These are phyloP conservation scores for Globisporangium camurandrum DNA, from an alignment of 352 stramenopile species.

Conservation along the genomic window DNA sequence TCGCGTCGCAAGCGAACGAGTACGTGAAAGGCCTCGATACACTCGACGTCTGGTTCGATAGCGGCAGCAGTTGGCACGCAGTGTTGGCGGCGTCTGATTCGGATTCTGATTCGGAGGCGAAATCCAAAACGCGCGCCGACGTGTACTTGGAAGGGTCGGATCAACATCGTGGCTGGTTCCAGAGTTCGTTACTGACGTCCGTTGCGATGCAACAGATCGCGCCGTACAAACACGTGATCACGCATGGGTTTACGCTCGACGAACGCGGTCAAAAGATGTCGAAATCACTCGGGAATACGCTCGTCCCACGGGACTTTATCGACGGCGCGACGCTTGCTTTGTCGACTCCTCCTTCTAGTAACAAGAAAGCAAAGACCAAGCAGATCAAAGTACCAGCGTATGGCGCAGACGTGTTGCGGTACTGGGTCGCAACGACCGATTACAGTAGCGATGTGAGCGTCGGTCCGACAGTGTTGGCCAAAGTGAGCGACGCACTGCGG, in stretches of 20 bases:
- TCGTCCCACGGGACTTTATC: constrained; percentile 94
- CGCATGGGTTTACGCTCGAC: constrained; percentile 98
- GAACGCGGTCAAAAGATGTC: constrained; percentile 99
- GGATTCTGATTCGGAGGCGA: constrained; percentile 10
- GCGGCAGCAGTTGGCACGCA: constrained; percentile 72
- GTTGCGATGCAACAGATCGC: constrained; percentile 72
- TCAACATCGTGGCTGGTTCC: constrained; percentile 98
- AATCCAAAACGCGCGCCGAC: constrained; percentile 78
- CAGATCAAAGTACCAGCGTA: constrained; percentile 83
- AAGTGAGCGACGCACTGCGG: constrained; percentile 71
- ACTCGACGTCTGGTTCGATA: constrained; percentile 99
- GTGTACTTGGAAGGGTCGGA: constrained; percentile 97
- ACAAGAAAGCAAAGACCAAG: constrained; percentile 51
- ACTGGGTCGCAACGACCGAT: constrained; percentile 97
- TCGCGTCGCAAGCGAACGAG: constrained; percentile 73
- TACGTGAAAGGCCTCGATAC: constrained; percentile 96
- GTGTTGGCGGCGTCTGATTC: constrained; percentile 62
- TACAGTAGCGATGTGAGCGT: constrained; percentile 96
- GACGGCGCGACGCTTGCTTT: constrained; percentile 79
- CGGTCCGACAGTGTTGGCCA: constrained; percentile 86
- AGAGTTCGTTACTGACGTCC: constrained; percentile 95
- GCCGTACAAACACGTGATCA: constrained; percentile 97
- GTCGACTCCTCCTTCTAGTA: constrained; percentile 7
- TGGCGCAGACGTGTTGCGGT: constrained; percentile 94
- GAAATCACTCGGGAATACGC: constrained; percentile 97